Percentiles rank a stretch among this genome's conserved stretches.
Conservation (phyloP, 192 early-diverging fungal species). For the Backusella parvicylindrica region DNA sequence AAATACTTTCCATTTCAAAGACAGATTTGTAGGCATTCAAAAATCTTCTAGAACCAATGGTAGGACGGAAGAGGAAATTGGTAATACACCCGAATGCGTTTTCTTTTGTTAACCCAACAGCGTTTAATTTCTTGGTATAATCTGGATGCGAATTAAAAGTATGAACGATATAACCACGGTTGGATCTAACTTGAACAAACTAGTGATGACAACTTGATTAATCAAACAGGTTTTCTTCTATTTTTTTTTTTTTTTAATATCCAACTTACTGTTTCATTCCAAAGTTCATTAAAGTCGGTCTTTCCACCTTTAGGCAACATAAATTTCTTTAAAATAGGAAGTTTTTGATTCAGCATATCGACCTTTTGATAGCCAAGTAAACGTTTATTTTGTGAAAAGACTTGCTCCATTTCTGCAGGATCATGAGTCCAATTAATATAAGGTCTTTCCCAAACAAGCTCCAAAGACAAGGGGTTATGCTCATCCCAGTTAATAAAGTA, state of each 20-base stretch:
- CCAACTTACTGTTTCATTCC: conserved; percentile 20
- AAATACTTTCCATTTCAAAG: conserved; percentile 34
- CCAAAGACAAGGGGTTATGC: conserved; percentile 35
- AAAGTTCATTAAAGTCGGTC: conserved; percentile 29
- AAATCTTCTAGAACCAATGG: conserved; percentile 29
- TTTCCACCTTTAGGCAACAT: conserved; percentile 31
- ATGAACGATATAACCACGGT: conserved; percentile 39
- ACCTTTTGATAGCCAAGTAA: conserved; percentile 18
- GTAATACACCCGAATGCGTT: conserved; percentile 42
- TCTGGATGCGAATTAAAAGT: conserved; percentile 32
- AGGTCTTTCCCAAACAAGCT: conserved; percentile 37
- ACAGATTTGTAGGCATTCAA: conserved; percentile 33
- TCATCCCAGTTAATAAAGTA: conserved; percentile 40
- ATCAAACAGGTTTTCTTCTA: background rate
- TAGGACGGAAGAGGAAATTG: conserved; percentile 41
- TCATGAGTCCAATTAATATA: conserved; percentile 39
- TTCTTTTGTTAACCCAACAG: conserved; percentile 35
- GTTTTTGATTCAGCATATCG: conserved; percentile 32
- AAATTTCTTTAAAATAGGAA: background rate
- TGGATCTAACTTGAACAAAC: conserved; percentile 37
- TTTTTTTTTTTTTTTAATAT: background rate
- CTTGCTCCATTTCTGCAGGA: conserved; percentile 11
- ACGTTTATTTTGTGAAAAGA: conserved; percentile 17
- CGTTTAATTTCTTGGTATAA: conserved; percentile 24
- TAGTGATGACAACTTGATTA: background rate